These are phyloP conservation scores for Penicillium sp. DNA, from an alignment of 2,329 filamentous ascomycete species.

Conservation along the genomic window DNA sequence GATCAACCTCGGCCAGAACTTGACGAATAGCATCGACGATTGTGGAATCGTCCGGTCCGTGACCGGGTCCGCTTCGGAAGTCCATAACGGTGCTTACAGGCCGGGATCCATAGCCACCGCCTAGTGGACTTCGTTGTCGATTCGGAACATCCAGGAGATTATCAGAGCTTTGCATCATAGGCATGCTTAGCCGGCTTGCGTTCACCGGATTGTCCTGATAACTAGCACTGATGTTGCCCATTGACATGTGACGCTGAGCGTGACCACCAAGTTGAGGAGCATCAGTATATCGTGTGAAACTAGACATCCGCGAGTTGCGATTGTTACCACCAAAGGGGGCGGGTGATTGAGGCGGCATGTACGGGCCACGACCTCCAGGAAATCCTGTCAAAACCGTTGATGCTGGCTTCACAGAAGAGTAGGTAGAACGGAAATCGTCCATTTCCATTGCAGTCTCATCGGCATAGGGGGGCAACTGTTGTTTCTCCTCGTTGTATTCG, in stretches of 20 bases:
- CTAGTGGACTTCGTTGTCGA: conserved; percentile 48
- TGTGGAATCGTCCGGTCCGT: conserved; percentile 70
- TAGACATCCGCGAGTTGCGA: conserved; percentile 69
- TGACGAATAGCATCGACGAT: conserved; percentile 82
- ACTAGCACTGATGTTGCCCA: conserved; percentile 49
- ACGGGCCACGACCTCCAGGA: conserved; percentile 59
- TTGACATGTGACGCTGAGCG: conserved; percentile 55
- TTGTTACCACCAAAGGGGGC: conserved; percentile 61
- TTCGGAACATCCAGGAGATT: conserved; percentile 38
- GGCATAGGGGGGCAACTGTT: conserved; percentile 59
- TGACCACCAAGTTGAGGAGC: conserved; percentile 44
- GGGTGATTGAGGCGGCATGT: conserved; percentile 80
- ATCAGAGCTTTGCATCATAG: conserved; percentile 42
- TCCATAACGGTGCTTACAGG: conserved; percentile 54
- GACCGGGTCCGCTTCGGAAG: conserved; percentile 51
- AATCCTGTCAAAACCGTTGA: conserved; percentile 86
- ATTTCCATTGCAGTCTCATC: conserved; percentile 80
- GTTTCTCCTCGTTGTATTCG: conserved; percentile 60
- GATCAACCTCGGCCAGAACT: conserved; percentile 81
- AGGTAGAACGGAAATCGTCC: conserved; percentile 96
- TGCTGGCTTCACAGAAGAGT: conserved; percentile 83
- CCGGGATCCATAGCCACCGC: conserved; percentile 38
- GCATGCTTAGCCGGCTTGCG: conserved; percentile 36
- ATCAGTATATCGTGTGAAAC: conserved; percentile 60
- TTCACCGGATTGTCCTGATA: conserved; percentile 44